Percentiles rank a stretch among this genome's conserved stretches.
These are phyloP conservation scores for Begonia fuchsioides DNA, from an alignment of 306 rosid genomes.

Conservation along the genomic window DNA sequence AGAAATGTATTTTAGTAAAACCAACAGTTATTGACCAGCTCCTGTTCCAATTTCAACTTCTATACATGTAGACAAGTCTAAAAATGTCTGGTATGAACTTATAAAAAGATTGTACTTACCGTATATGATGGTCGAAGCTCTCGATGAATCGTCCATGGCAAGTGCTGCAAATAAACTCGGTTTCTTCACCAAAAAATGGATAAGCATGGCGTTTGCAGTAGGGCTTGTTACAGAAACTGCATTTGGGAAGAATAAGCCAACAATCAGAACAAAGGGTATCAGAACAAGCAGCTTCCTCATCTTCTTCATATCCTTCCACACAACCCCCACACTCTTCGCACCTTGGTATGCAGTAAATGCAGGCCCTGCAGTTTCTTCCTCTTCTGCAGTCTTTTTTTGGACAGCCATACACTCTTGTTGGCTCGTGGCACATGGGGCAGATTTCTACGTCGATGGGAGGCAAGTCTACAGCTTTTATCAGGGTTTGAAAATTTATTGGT, in stretches of 20 bases:
- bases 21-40: neutral
- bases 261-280: conserved; percentile 46
- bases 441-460: conserved; percentile 34
- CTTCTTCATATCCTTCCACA: conserved; percentile 18
- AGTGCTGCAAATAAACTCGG: conserved; percentile 33
- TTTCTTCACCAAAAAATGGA: conserved; percentile 14
- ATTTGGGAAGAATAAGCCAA: conserved; percentile 70
- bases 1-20: too few relatives aligned
- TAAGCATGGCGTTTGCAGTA: conserved; percentile 47
- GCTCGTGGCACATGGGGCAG: conserved; percentile 52
- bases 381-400: conserved; percentile 37
- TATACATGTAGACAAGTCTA: neutral
- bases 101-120: too few relatives aligned
- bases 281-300: conserved; percentile 46
- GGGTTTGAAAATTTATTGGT: conserved; percentile 4
- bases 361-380: conserved; percentile 36
- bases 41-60: neutral
- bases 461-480: conserved; percentile 6
- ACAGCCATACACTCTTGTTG: conserved; percentile 48
- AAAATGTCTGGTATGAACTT: too few relatives aligned
- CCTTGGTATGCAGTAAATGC: conserved; percentile 56
- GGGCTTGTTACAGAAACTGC: conserved; percentile 67
- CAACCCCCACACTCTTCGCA: conserved; percentile 73
- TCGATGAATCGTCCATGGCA: conserved; percentile 12
- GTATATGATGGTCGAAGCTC: neutral